Percentiles rank a stretch among this genome's conserved stretches.
These are phyloP conservation scores for Talaromyces marneffei DNA, from an alignment of 2,329 filamentous ascomycete genomes.

Conservation along the genomic window DNA sequence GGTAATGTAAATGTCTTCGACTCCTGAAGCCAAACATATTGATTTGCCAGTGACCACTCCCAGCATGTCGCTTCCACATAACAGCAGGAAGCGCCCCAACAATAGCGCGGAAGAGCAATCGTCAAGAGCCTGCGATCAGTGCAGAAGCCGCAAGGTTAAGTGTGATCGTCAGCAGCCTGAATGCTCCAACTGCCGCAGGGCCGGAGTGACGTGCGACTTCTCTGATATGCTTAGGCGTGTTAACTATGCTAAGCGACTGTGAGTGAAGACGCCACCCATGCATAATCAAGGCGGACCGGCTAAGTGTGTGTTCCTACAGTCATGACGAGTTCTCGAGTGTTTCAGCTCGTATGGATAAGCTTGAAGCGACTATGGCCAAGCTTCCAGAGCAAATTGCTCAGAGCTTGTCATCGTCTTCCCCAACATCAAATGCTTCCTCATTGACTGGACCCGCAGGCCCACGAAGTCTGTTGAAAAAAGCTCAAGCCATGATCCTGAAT, in stretches of 20 bases:
- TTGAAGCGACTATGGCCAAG: not conserved
- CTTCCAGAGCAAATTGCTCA: constrained; percentile 2
- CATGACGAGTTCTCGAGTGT: constrained; percentile 8
- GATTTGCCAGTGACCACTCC: not conserved
- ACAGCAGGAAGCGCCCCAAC: not conserved
- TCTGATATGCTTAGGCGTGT: constrained; percentile 2
- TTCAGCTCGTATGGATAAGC: constrained; percentile 1
- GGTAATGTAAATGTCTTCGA: not conserved
- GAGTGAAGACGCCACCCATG: not conserved
- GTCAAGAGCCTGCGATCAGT: constrained; percentile 1
- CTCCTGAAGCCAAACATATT: not conserved
- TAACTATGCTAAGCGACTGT: constrained; percentile 8
- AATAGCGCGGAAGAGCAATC: not conserved
- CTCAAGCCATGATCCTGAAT: not conserved
- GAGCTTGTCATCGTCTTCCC: not conserved
- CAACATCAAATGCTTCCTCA: not conserved
- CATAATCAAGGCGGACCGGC: not conserved
- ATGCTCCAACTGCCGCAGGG: constrained; percentile 9
- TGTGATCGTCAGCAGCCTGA: constrained; percentile 11
- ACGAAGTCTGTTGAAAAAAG: not conserved
- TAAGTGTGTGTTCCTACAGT: not conserved
- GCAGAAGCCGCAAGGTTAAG: constrained; percentile 6
- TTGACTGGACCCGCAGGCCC: not conserved
- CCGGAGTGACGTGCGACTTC: constrained; percentile 1
- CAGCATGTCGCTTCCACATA: not conserved